Percentiles rank a stretch among this genome's conserved stretches.
Evolutionary conservation across 1,284 basidiomycete genomes (phyloP).

Genomic region (Stygiomarasmius scandens): DNA sequence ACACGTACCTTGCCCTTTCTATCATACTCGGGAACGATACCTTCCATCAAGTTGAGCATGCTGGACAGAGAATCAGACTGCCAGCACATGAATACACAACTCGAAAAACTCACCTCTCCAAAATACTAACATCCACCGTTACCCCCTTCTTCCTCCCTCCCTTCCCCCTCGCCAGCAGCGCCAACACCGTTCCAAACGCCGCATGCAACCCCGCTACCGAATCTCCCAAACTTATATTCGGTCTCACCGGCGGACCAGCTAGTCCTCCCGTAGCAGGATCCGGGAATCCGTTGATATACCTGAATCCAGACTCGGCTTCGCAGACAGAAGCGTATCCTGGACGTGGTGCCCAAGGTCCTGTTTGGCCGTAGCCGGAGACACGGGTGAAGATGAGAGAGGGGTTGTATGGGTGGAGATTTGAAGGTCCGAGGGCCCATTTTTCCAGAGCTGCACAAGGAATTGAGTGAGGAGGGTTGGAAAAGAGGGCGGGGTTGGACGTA

Average conservation of each 20-base stretch:
- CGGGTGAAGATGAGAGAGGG: conserved; percentile 71
- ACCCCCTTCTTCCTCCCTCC: conserved; percentile 45
- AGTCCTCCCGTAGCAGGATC: conserved; percentile 55
- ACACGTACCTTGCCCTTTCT: conserved; percentile 61
- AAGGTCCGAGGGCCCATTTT: conserved; percentile 67
- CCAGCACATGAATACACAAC: background rate
- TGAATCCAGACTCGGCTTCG: conserved; percentile 73
- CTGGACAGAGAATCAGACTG: conserved; percentile 31
- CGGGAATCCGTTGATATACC: conserved; percentile 69
- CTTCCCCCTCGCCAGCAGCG: conserved; percentile 61
- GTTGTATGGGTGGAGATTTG: conserved; percentile 56
- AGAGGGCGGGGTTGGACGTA: conserved; percentile 33
- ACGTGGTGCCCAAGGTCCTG: conserved; percentile 68
- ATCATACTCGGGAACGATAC: conserved; percentile 75
- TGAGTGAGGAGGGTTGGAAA: background rate
- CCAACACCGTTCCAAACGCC: conserved; percentile 77
- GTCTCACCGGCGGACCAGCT: conserved; percentile 64
- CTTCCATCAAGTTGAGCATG: conserved; percentile 77
- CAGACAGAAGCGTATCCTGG: conserved; percentile 75
- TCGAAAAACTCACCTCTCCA: conserved; percentile 55
- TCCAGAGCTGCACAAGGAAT: conserved; percentile 52
- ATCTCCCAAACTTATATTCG: conserved; percentile 72
- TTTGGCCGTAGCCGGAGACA: conserved; percentile 74
- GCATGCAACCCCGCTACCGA: conserved; percentile 72
- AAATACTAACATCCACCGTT: conserved; percentile 74